These are phyloP conservation scores for Camelina laxa DNA, from an alignment of 345 rosid species.

Conservation along the genomic window DNA sequence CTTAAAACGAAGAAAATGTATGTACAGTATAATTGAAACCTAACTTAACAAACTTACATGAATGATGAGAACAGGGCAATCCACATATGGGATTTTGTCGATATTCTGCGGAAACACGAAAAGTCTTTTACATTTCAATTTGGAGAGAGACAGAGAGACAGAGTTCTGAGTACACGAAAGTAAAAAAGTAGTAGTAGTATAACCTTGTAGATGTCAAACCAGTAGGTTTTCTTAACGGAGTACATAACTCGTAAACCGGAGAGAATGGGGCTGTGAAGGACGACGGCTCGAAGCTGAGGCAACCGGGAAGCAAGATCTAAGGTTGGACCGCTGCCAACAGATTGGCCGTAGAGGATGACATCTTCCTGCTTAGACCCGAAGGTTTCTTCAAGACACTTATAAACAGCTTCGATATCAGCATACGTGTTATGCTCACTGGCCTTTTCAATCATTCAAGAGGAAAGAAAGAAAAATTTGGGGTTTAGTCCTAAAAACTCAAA, in stretches of 20 bases:
- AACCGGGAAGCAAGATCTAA: slow-evolving; percentile 83
- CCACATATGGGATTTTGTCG: slow-evolving; percentile 91
- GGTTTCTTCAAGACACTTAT: slow-evolving; percentile 88
- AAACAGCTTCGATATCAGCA: slow-evolving; percentile 94
- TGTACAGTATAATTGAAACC: background rate
- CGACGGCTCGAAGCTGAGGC: slow-evolving; percentile 77
- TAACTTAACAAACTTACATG: slow-evolving; percentile 73
- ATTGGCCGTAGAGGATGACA: slow-evolving; percentile 91
- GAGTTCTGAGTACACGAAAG: background rate
- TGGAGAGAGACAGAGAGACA: background rate
- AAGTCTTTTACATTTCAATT: slow-evolving; percentile 4
- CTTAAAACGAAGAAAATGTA: background rate
- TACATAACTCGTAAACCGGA: slow-evolving; percentile 98
- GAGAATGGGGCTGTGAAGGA: slow-evolving; percentile 93
- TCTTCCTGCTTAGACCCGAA: slow-evolving; percentile 86
- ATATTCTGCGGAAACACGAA: slow-evolving; percentile 65
- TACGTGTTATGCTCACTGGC: slow-evolving; percentile 97
- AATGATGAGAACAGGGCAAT: slow-evolving; percentile 88
- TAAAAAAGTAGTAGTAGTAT: too few relatives aligned
- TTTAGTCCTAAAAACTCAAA: background rate
- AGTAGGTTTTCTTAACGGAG: slow-evolving; percentile 89
- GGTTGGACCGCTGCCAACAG: slow-evolving; percentile 98
- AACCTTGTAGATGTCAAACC: slow-evolving; percentile 98
- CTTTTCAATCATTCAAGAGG: slow-evolving; percentile 47
- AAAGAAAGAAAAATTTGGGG: background rate